Conservation (phyloP, 768 basidiomycete species). For the Mycena pura region DNA sequence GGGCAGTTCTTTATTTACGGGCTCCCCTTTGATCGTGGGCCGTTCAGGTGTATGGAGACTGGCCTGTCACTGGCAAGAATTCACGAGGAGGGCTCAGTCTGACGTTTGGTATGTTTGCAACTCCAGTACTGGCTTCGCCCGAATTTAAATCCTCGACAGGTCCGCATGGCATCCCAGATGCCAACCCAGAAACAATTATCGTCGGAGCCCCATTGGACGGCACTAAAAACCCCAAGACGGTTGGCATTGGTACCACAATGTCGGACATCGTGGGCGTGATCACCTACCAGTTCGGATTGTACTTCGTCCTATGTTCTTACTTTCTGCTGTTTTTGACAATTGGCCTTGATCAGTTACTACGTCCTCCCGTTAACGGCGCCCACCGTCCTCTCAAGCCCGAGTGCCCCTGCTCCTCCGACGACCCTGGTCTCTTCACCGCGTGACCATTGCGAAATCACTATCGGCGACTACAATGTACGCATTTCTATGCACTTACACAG, state of each 20-base stretch:
- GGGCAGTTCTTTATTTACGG: too few species aligned
- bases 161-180: slow-evolving; percentile 56
- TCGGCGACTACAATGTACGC: slow-evolving; percentile 67
- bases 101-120: slow-evolving; percentile 46
- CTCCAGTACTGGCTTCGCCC: slow-evolving; percentile 2
- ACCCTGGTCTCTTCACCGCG: slow-evolving; percentile 40
- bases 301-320: too few species aligned
- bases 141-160: too few species aligned
- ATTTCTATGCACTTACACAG: neutral
- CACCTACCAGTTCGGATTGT: slow-evolving; percentile 61
- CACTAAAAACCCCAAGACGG: slow-evolving; percentile 54
- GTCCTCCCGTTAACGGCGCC: slow-evolving; percentile 65
- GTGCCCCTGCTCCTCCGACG: slow-evolving; percentile 43
- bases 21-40: too few species aligned
- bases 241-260: slow-evolving; percentile 53
- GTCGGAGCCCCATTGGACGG: slow-evolving; percentile 62
- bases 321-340: too few species aligned
- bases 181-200: slow-evolving; percentile 63
- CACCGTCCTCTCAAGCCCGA: slow-evolving; percentile 47
- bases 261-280: slow-evolving; percentile 63
- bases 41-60: slow-evolving; percentile 59
- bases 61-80: slow-evolving; percentile 63
- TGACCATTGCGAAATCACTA: slow-evolving; percentile 52
- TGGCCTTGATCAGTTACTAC: too few species aligned
- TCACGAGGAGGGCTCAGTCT: slow-evolving; percentile 61